Evolutionary conservation across 495 filamentous ascomycete genomes (phyloP), one percentile per base, ranked within the genome.

Genomic region (Margaritispora aquatica): DNA sequence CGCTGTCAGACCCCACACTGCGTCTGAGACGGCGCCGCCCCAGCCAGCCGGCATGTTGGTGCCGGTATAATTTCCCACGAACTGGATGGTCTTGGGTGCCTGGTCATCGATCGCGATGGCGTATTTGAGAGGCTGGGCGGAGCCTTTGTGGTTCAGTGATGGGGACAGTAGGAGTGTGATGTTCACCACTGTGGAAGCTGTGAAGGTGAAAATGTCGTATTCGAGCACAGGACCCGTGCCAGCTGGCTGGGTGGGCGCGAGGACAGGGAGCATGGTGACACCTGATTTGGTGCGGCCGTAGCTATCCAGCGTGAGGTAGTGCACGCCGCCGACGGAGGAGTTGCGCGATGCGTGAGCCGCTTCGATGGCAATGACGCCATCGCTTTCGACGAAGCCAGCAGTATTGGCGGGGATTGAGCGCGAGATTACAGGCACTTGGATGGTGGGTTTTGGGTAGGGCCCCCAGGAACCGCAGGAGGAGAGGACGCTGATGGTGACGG

Each of bases 201-300:
- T 81, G 71, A 87, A 88, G 24, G 84, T 68, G 71, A 85, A 88
- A 20, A 90, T 61, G 60, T 83, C 77, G 66, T 88, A 89, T 62
- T 85, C 80, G 11, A 90, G 73, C 17, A 76, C 74, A 8, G 85
- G 83, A 0, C 79, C 80, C 4, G 72, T 69, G 7, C 69, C 63
- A 24, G 77, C 58, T 29, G 74, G 72, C 51, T 80, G 77, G 22
- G 77, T 74, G 29, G 77, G 66, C 13, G 80, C 75, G 36, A 75
- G 69, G 26, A 76, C 75, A 1, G 81, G 80, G 62, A 74, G 70
- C 34, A 89, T 75, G 3, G 80, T 82, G 17, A 87, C 75, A 24
- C 79, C 80, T 21, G 79, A 80, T 26, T 80, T 69, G 0, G 81
- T 86, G 46, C 84, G 77, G 31, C 82, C 81, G 69, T 83, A 80